phyloP scores from a whole-genome alignment of 164 flowering plant genomes.

The Magnolia officinalis region DNA sequence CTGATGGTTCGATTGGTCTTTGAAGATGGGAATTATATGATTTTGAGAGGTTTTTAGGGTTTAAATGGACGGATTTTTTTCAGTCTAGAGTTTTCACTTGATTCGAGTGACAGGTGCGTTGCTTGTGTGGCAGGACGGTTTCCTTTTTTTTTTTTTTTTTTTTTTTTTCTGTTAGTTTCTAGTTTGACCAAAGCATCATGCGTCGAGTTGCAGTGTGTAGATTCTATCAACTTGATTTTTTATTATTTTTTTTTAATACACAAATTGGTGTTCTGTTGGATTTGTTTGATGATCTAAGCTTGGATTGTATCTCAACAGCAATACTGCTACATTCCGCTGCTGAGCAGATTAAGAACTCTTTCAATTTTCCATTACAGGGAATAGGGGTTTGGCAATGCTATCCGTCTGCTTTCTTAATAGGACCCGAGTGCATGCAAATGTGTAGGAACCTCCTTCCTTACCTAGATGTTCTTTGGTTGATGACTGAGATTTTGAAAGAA shows the following conservation, averaged over 20 bases:
- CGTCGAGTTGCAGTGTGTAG: neutral
- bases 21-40: neutral
- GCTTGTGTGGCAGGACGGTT: neutral
- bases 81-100: neutral
- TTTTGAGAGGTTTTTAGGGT: conserved; percentile 9
- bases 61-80: neutral
- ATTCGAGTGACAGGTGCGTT: neutral
- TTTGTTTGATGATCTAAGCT: neutral
- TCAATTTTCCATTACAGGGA: neutral
- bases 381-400: neutral
- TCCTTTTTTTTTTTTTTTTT: too few species aligned
- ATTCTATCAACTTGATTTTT: neutral
- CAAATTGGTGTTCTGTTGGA: neutral
- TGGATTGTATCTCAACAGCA: neutral
- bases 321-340: neutral
- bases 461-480: neutral
- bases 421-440: neutral
- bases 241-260: neutral
- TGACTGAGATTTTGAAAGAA: neutral
- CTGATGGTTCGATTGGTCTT: neutral
- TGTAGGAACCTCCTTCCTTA: neutral
- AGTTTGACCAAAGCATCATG: neutral
- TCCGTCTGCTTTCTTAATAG: neutral
- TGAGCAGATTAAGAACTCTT: neutral
- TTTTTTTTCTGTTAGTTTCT: neutral